Percentiles rank a stretch among this genome's conserved stretches.
phyloP scores from a whole-genome alignment of 208 protist species.

The Borovskyia barvae region DNA sequence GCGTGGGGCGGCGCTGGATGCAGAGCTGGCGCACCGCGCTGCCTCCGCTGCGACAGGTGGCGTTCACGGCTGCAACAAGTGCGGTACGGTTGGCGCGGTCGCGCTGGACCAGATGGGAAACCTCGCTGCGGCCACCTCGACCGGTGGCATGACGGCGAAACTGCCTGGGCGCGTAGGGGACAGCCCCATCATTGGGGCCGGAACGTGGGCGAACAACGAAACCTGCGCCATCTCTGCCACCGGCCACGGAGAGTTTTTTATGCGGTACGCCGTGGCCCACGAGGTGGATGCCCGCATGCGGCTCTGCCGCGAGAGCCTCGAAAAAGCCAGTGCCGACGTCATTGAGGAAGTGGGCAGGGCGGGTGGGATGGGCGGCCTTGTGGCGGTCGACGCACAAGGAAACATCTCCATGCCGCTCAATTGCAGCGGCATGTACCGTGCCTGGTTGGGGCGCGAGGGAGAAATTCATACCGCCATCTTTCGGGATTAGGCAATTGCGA shows the following conservation, averaged over 20 bases:
- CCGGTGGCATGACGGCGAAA: slow-evolving; percentile 27
- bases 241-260: slow-evolving; percentile 24
- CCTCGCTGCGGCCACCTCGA: slow-evolving; percentile 25
- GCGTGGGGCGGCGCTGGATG: slow-evolving; percentile 21
- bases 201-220: slow-evolving; percentile 28
- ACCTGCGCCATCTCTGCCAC: slow-evolving; percentile 30
- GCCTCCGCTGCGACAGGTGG: slow-evolving; percentile 4
- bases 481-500: too few species aligned
- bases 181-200: slow-evolving; percentile 25
- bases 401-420: slow-evolving; percentile 25
- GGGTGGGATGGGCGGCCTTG: slow-evolving; percentile 17
- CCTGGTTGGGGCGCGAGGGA: slow-evolving; percentile 27
- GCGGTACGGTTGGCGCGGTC: slow-evolving; percentile 25
- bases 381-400: slow-evolving; percentile 21
- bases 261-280: slow-evolving; percentile 22
- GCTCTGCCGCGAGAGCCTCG: slow-evolving; percentile 17
- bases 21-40: slow-evolving; percentile 18
- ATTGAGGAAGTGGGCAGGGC: slow-evolving; percentile 17
- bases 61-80: slow-evolving; percentile 12
- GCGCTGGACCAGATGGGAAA: slow-evolving; percentile 21
- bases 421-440: slow-evolving; percentile 28
- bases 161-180: slow-evolving; percentile 25
- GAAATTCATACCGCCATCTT: slow-evolving; percentile 24
- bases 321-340: slow-evolving; percentile 11
- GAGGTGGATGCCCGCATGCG: slow-evolving; percentile 33